These are phyloP conservation scores for Pisolithus orientalis DNA, from an alignment of 768 basidiomycete species.

Conservation along the genomic window DNA sequence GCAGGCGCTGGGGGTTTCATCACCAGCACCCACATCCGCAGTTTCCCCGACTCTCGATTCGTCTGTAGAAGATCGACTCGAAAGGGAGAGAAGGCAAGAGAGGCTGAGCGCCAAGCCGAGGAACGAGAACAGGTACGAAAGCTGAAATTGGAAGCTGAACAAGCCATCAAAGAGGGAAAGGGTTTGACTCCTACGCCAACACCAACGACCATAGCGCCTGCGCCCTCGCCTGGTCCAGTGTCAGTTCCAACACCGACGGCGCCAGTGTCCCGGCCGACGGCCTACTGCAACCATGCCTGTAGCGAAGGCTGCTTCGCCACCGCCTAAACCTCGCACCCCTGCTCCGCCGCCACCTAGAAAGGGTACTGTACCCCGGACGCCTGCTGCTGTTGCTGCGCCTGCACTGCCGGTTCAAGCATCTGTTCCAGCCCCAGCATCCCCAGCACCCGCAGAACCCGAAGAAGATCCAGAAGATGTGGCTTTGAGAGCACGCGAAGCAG, in stretches of 20 bases:
- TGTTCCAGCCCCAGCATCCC: conserved; percentile 42
- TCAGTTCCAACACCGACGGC: conserved; percentile 32
- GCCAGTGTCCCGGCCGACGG: conserved; percentile 3
- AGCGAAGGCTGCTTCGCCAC: conserved; percentile 23
- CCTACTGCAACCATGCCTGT: conserved; percentile 35
- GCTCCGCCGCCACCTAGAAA: conserved; percentile 32
- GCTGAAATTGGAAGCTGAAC: conserved; percentile 73
- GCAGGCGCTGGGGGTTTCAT: conserved; percentile 71
- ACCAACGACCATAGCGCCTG: conserved; percentile 33
- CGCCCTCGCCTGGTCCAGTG: conserved; percentile 31
- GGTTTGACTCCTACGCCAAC: conserved; percentile 33
- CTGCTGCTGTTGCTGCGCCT: conserved; percentile 21
- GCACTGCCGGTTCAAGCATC: conserved; percentile 33
- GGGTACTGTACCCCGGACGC: conserved; percentile 5
- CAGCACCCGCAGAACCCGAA: conserved; percentile 32
- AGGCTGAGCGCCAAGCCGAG: conserved; percentile 76
- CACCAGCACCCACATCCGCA: conserved; percentile 28
- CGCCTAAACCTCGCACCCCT: conserved; percentile 32
- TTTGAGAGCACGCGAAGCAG: conserved; percentile 63
- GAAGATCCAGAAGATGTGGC: conserved; percentile 76
- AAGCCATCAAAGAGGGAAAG: conserved; percentile 48
- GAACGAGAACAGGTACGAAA: conserved; percentile 68
- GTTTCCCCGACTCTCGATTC: conserved; percentile 59
- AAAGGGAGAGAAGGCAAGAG: conserved; percentile 70
- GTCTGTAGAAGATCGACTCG: conserved; percentile 78